Conservation (phyloP, 78 protist genomes). For the Trichosphaerium sp. region DNA sequence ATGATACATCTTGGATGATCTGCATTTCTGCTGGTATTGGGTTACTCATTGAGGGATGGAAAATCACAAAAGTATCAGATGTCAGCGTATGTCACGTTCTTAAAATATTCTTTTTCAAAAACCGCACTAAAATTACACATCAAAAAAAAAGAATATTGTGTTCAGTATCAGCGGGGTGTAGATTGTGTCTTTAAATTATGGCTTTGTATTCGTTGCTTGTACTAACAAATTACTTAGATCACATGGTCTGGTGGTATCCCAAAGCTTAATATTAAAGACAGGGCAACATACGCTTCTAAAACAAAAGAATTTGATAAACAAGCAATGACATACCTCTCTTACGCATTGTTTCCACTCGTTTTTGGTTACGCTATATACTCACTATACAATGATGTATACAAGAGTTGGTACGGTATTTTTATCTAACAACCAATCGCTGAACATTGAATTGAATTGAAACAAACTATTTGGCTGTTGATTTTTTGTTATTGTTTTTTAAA, state of each 20-base stretch:
- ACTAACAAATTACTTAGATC: no score
- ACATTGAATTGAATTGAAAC: background rate
- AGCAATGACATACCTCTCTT: conserved; percentile 71
- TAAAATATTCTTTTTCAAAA: conserved; percentile 12
- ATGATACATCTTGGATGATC: conserved; percentile 69
- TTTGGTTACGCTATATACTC: conserved; percentile 71
- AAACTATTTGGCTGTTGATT: background rate
- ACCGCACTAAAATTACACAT: background rate
- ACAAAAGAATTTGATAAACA: conserved; percentile 64
- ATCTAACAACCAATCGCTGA: no score
- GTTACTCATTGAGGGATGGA: conserved; percentile 80
- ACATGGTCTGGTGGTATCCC: no score
- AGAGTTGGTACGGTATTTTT: conserved; percentile 51
- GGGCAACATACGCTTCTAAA: conserved; percentile 19
- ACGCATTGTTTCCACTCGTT: conserved; percentile 55
- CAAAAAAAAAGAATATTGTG: background rate
- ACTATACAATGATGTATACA: conserved; percentile 64
- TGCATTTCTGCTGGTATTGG: conserved; percentile 53
- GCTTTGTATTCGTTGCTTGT: no score
- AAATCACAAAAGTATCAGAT: conserved; percentile 41
- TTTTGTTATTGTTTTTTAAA: background rate
- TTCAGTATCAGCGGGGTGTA: background rate
- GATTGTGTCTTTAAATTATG: background rate
- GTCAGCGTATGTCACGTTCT: background rate
- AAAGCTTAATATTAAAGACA: background rate